Evolutionary conservation across 2,329 filamentous ascomycete species (phyloP).

Genomic region (Pseudogymnoascus sp.): DNA sequence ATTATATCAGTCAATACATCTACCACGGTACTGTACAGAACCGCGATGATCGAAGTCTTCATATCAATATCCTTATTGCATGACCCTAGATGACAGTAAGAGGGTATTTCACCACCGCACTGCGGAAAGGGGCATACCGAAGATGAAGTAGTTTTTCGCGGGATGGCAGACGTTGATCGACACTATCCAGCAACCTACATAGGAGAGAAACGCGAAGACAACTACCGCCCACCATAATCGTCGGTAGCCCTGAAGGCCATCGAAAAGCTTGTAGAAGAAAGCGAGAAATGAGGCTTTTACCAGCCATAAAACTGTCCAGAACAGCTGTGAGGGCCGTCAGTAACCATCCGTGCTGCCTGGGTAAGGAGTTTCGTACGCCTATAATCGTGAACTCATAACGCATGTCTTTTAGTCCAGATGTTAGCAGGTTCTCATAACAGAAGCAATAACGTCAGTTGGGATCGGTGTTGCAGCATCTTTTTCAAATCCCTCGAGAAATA

Average conservation of each 20-base stretch:
- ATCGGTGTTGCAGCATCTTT: background rate
- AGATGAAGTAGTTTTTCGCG: background rate
- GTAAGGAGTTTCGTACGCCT: background rate
- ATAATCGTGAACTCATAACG: background rate
- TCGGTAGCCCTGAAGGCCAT: background rate
- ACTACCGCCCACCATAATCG: constrained; percentile 6
- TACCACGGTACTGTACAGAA: background rate
- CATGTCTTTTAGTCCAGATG: background rate
- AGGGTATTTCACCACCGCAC: background rate
- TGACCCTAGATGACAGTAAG: background rate
- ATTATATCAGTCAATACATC: background rate
- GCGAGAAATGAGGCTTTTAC: constrained; percentile 11
- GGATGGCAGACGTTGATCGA: background rate
- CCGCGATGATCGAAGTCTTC: background rate
- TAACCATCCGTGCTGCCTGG: background rate
- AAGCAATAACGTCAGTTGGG: background rate
- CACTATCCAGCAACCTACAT: background rate
- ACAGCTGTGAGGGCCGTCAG: background rate
- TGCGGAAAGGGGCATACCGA: background rate
- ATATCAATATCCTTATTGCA: background rate
- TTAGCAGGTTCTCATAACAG: background rate
- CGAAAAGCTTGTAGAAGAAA: constrained; percentile 9
- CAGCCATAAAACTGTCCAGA: constrained; percentile 11
- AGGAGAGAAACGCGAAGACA: background rate
- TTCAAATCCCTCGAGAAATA: background rate